Conservation (phyloP, 2,329 filamentous ascomycete species). For the Ilyonectria robusta region DNA sequence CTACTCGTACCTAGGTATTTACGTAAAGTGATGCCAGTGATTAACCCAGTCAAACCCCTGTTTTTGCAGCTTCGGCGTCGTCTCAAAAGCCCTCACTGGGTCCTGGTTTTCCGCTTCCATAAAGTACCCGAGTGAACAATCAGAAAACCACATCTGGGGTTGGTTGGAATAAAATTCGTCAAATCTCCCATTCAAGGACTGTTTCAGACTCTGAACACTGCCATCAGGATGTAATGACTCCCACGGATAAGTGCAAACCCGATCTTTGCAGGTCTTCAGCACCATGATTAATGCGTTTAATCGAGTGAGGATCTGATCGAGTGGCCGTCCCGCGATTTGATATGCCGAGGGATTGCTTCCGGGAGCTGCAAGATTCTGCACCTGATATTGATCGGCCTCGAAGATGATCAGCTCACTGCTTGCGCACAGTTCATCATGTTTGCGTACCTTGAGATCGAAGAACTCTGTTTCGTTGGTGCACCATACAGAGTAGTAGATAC, state of each 20-base stretch:
- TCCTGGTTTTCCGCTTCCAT: conserved; percentile 14
- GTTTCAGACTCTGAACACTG: background rate
- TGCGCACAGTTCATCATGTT: background rate
- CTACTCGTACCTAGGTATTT: background rate
- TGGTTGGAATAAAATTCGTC: conserved; percentile 24
- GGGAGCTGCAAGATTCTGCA: background rate
- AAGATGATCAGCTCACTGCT: background rate
- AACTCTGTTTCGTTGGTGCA: conserved; percentile 63
- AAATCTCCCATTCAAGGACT: conserved; percentile 8
- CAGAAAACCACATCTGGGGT: conserved; percentile 15
- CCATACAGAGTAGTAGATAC: conserved; percentile 69
- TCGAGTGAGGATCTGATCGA: conserved; percentile 15
- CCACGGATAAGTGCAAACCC: conserved; percentile 26
- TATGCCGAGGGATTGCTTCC: background rate
- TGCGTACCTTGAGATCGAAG: conserved; percentile 64
- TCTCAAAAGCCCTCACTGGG: background rate
- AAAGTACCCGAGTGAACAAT: conserved; percentile 7
- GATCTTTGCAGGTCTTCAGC: conserved; percentile 29
- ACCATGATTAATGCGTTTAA: conserved; percentile 33
- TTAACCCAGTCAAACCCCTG: conserved; percentile 16
- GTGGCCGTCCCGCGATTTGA: conserved; percentile 13
- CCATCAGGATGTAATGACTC: conserved; percentile 15
- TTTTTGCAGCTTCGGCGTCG: background rate
- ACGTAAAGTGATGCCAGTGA: conserved; percentile 18
- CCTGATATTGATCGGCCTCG: conserved; percentile 17